phyloP scores from a whole-genome alignment of 2,329 filamentous ascomycete species.

The Diaporthe sp. region DNA sequence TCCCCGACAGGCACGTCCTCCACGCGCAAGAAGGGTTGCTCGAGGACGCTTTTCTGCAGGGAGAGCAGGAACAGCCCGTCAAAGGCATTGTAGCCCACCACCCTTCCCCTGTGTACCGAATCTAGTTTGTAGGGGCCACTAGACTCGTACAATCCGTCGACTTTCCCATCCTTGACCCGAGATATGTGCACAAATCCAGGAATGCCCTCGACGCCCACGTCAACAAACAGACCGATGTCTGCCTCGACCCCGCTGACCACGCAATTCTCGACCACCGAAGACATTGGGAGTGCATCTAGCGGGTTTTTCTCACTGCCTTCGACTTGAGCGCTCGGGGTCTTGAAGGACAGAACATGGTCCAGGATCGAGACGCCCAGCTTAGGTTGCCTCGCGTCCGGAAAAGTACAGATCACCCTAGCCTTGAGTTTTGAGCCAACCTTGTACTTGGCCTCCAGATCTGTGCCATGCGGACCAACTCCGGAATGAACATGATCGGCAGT shows the following conservation, averaged over 20 bases:
- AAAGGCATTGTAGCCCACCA: slow-evolving; percentile 87
- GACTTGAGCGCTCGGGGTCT: slow-evolving; percentile 54
- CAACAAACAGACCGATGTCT: slow-evolving; percentile 83
- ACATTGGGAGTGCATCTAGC: slow-evolving; percentile 72
- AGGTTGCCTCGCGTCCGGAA: slow-evolving; percentile 79
- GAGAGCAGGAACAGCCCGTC: slow-evolving; percentile 90
- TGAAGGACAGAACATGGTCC: slow-evolving; percentile 80
- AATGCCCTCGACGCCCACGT: slow-evolving; percentile 74
- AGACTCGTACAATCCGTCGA: slow-evolving; percentile 82
- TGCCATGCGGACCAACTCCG: slow-evolving; percentile 75
- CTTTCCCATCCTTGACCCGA: slow-evolving; percentile 86
- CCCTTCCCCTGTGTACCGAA: slow-evolving; percentile 81
- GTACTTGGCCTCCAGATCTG: slow-evolving; percentile 80
- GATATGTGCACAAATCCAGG: slow-evolving; percentile 96
- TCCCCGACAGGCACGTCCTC: slow-evolving; percentile 89
- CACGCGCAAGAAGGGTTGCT: slow-evolving; percentile 89
- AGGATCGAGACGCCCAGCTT: slow-evolving; percentile 91
- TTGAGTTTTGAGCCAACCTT: slow-evolving; percentile 87
- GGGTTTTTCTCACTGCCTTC: slow-evolving; percentile 58
- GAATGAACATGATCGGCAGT: slow-evolving; percentile 94
- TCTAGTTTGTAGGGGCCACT: slow-evolving; percentile 83
- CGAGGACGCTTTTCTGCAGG: slow-evolving; percentile 82
- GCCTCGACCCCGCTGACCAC: slow-evolving; percentile 84
- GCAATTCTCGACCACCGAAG: slow-evolving; percentile 80
- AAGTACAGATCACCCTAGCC: slow-evolving; percentile 88